A percentile compares a stretch with the other conserved stretches of the same genome.
Evolutionary conservation across 371 early-diverging fungal species (phyloP).

Genomic region (Fennellomyces sp.): DNA sequence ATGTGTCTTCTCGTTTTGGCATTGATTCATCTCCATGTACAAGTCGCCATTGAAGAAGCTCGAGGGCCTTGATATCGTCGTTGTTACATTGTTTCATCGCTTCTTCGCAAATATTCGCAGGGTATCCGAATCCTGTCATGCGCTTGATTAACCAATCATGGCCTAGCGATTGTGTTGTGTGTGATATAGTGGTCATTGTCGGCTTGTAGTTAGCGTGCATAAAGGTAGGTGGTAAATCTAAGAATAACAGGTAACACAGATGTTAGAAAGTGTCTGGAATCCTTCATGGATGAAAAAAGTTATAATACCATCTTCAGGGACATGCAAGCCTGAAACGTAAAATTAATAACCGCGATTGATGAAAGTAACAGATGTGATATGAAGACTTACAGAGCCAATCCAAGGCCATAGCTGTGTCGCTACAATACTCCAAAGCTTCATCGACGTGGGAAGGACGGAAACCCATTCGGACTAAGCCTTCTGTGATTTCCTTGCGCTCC

Average conservation of each 20-base stretch:
- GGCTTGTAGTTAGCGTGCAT: slow-evolving; percentile 65
- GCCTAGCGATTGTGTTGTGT: slow-evolving; percentile 58
- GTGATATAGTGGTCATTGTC: slow-evolving; percentile 61
- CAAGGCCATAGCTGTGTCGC: slow-evolving; percentile 58
- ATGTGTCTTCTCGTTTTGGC: slow-evolving; percentile 18
- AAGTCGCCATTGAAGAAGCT: slow-evolving; percentile 46
- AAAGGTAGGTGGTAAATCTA: slow-evolving; percentile 69
- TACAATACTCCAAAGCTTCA: slow-evolving; percentile 71
- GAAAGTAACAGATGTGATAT: neutral
- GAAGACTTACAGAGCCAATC: slow-evolving; percentile 82
- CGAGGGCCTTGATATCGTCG: slow-evolving; percentile 59
- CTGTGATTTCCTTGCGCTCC: slow-evolving; percentile 37
- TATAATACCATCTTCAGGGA: slow-evolving; percentile 85
- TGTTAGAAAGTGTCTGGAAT: neutral
- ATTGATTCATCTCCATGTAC: slow-evolving; percentile 36
- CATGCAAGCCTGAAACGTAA: slow-evolving; percentile 62
- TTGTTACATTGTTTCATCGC: slow-evolving; percentile 43
- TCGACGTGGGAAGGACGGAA: slow-evolving; percentile 74
- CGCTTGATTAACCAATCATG: slow-evolving; percentile 68
- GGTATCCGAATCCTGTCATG: slow-evolving; percentile 66
- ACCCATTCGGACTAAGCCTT: slow-evolving; percentile 65
- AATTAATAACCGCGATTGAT: neutral
- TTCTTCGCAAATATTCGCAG: slow-evolving; percentile 47
- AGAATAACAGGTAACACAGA: neutral
- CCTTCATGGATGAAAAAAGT: neutral